Evolutionary conservation across 768 basidiomycete species (phyloP).

Genomic region (Clathrus columnatus): DNA sequence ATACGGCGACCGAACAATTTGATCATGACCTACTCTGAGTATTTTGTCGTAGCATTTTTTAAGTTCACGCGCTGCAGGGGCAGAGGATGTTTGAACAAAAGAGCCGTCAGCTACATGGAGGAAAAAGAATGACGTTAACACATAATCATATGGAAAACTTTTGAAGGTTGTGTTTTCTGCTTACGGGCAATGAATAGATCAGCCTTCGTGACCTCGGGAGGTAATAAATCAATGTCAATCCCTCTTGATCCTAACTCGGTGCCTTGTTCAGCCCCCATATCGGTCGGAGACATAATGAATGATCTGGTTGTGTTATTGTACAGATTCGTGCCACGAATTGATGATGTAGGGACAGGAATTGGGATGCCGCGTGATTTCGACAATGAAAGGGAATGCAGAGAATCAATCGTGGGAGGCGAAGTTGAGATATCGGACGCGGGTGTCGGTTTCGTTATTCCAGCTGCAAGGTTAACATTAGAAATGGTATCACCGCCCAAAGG

Average conservation of each 20-base stretch:
- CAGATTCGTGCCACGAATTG: not conserved
- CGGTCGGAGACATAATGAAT: not conserved
- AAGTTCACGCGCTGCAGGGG: conserved; percentile 63
- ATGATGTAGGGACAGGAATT: not conserved
- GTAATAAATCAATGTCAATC: conserved; percentile 30
- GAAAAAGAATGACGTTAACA: conserved; percentile 10
- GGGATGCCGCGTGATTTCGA: no score
- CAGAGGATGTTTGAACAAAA: conserved; percentile 76
- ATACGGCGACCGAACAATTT: conserved; percentile 62
- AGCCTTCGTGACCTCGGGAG: conserved; percentile 43
- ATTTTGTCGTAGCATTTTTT: conserved; percentile 68
- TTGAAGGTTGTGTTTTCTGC: conserved; percentile 19
- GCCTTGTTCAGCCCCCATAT: not conserved
- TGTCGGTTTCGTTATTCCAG: not conserved
- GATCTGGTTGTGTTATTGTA: not conserved
- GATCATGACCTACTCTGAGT: conserved; percentile 47
- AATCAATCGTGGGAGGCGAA: not conserved
- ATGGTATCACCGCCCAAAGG: not conserved
- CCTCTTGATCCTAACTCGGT: not conserved
- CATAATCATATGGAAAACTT: conserved; percentile 8
- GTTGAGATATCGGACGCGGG: not conserved
- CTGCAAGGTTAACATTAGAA: not conserved
- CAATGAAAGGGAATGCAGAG: not conserved
- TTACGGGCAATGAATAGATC: conserved; percentile 54
- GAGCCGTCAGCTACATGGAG: conserved; percentile 51